Conservation (phyloP, 2,329 filamentous ascomycete species). For the Colletotrichum sidae region DNA sequence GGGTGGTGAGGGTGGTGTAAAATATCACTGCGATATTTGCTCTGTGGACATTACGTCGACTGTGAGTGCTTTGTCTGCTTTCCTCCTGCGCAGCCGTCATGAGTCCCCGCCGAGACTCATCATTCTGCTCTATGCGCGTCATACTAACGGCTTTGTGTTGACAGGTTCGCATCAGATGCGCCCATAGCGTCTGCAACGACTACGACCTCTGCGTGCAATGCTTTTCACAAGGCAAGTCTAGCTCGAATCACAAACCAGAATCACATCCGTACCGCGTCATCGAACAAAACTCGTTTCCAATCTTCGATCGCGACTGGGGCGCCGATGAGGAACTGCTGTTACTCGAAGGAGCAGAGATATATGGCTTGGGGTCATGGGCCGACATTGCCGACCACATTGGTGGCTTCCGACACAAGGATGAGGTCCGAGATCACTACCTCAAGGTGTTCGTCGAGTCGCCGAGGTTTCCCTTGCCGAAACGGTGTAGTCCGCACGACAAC, state of each 20-base stretch:
- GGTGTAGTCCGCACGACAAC: conserved; percentile 85
- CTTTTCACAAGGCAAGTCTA: conserved; percentile 84
- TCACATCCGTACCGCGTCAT: conserved; percentile 94
- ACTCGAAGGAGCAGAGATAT: conserved; percentile 94
- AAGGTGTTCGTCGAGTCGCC: conserved; percentile 86
- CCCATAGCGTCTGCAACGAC: conserved; percentile 84
- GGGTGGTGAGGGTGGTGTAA: conserved; percentile 88
- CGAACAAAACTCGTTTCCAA: conserved; percentile 97
- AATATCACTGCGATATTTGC: conserved; percentile 98
- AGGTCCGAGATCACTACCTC: conserved; percentile 95
- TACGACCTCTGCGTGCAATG: conserved; percentile 98
- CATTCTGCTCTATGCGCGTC: conserved; percentile 8
- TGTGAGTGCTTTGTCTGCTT: conserved; percentile 63
- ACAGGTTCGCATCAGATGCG: conserved; percentile 94
- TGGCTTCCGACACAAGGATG: conserved; percentile 92
- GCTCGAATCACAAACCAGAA: conserved; percentile 86
- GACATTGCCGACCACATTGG: conserved; percentile 99
- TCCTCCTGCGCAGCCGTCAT: conserved; percentile 6
- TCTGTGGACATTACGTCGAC: conserved; percentile 97
- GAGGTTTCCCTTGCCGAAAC: conserved; percentile 86
- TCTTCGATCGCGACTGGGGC: conserved; percentile 95
- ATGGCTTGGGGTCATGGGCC: conserved; percentile 96
- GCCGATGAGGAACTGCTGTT: conserved; percentile 96
- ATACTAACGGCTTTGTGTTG: conserved; percentile 48
- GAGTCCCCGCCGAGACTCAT: conserved; percentile 10